Evolutionary conservation across 2,329 filamentous ascomycete species (phyloP), one percentile per base, ranked within the genome.

Genomic region (Aspergillus aculeatus): DNA sequence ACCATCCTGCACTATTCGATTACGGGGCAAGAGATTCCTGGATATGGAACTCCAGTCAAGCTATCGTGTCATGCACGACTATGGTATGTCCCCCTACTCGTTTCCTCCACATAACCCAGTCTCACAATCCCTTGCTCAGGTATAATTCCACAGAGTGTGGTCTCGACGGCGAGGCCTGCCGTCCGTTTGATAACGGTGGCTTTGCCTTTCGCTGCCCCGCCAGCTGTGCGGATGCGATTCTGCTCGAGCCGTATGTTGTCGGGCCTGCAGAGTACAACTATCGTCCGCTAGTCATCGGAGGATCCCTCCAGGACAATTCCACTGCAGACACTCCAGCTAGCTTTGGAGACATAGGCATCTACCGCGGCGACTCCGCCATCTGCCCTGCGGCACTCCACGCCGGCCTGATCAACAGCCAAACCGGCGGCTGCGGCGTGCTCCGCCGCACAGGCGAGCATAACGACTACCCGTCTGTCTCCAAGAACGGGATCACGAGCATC

Each of bases 311-410:
- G 6, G 61, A 68, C 16, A 69, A 75, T 23, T 19, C 38, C 14
- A 19, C 16, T 9, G 16, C 38, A 19, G 16, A 44, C 38, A 35
- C 4, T 6, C 2, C 26, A 29, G 26, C 26, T 29, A 44, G 38
- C 38, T 14, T 9, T 5, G 72, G 74, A 5, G 71, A 75, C 4
- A 75, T 77, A 57, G 77, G 80, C 1, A 74, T 81, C 57, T 87
- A 87, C 66, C 82, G 85, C 14, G 83, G 81, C 19, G 85, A 87
- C 68, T 86, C 84, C 2, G 86, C 84, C 69, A 83, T 87, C 60
- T 87, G 85, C 65, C 81, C 79, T 16, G 81, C 84, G 3, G 85
- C 84, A 47, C 79, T 87, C 21, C 85, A 87, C 69, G 82, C 84
- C 21, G 85, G 84, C 29, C 78, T 86, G 65, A 80, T 86, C 64